phyloP scores from a whole-genome alignment of 2,329 filamentous ascomycete genomes.

The Ophiostoma piceae region DNA sequence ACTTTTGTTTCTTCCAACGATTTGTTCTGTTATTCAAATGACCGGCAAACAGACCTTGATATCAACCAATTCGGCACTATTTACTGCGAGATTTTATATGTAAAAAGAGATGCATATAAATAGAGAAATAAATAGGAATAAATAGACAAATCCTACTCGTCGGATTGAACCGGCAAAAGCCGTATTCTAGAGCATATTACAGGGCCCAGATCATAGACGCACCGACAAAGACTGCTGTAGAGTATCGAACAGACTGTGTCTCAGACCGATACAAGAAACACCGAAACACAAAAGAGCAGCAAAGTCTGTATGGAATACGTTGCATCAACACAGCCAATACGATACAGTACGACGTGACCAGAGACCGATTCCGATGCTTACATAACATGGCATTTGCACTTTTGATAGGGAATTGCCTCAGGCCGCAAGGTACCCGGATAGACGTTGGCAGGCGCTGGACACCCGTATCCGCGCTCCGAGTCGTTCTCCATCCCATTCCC shows the following conservation, averaged over 20 bases:
- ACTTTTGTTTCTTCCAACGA: neutral
- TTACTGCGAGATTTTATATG: neutral
- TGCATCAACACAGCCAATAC: neutral
- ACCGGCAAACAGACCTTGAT: neutral
- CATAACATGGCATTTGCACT: neutral
- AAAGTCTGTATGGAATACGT: neutral
- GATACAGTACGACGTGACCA: neutral
- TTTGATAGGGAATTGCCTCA: neutral
- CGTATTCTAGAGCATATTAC: neutral
- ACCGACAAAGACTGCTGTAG: neutral
- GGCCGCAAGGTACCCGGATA: neutral
- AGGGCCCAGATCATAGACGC: conserved; percentile 1
- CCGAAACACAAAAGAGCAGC: neutral
- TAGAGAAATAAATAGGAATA: neutral
- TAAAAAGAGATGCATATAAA: neutral
- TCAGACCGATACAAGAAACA: conserved; percentile 13
- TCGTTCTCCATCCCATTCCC: neutral
- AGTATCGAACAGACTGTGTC: neutral
- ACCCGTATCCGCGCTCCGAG: conserved; percentile 5
- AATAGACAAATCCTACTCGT: neutral
- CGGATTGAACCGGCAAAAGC: conserved; percentile 15
- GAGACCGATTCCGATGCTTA: neutral
- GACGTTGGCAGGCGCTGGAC: neutral
- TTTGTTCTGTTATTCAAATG: neutral
- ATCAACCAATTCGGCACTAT: neutral